Conservation (phyloP, 2,329 filamentous ascomycete species). For the Fusarium longipes region DNA sequence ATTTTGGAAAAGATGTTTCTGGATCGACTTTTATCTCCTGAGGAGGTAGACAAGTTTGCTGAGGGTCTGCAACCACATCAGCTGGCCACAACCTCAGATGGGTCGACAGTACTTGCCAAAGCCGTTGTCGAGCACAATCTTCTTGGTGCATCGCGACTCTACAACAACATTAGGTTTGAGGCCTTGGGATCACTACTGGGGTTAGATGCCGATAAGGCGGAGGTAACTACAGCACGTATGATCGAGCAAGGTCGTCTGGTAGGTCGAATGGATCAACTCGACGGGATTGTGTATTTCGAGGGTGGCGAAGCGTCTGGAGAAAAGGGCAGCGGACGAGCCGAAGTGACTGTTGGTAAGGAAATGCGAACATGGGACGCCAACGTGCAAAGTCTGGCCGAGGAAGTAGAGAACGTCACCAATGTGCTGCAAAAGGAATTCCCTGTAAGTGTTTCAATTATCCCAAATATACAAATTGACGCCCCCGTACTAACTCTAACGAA, state of each 20-base stretch:
- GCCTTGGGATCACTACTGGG: conserved; percentile 82
- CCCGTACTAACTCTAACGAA: conserved; percentile 18
- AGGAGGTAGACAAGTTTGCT: conserved; percentile 89
- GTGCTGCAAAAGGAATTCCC: conserved; percentile 85
- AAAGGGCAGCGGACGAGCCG: conserved; percentile 74
- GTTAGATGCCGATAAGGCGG: conserved; percentile 81
- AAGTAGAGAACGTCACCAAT: conserved; percentile 88
- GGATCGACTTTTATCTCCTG: conserved; percentile 81
- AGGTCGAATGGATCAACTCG: conserved; percentile 94
- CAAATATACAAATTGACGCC: not conserved
- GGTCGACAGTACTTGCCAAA: conserved; percentile 90
- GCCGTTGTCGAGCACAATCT: conserved; percentile 97
- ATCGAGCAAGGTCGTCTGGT: conserved; percentile 91
- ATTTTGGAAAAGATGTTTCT: conserved; percentile 99
- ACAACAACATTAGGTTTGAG: conserved; percentile 80
- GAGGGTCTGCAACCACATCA: conserved; percentile 86
- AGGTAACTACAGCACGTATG: conserved; percentile 93
- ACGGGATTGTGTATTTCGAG: conserved; percentile 88
- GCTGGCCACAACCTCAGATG: conserved; percentile 88
- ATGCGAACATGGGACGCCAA: conserved; percentile 90
- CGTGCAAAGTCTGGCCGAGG: conserved; percentile 86
- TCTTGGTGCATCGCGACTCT: conserved; percentile 82
- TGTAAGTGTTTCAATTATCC: conserved; percentile 51
- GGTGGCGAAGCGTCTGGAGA: conserved; percentile 75
- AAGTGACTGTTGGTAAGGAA: conserved; percentile 73